phyloP scores from a whole-genome alignment of 306 rosid species.

The Prunus dulcis region DNA sequence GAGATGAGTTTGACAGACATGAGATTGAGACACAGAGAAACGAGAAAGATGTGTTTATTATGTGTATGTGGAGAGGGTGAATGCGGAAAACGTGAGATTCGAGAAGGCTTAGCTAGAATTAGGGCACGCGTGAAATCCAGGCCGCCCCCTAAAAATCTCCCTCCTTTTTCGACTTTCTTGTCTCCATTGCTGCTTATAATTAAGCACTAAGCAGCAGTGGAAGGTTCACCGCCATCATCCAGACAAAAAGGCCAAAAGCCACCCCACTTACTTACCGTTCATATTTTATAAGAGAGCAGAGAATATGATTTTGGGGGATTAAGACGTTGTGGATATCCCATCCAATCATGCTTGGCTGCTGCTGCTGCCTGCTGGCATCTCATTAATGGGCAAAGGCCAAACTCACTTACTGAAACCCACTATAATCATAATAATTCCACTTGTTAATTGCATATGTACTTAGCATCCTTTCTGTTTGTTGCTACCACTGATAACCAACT shows the following conservation, averaged over 20 bases:
- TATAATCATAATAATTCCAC: neutral
- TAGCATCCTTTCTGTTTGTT: too few species aligned
- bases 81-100: slow-evolving; percentile 17
- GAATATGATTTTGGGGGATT: slow-evolving; percentile 9
- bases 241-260: slow-evolving; percentile 21
- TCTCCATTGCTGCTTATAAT: neutral
- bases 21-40: neutral
- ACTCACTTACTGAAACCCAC: neutral
- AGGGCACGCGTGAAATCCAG: slow-evolving; percentile 65
- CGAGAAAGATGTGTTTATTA: slow-evolving; percentile 14
- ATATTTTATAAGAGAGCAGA: neutral
- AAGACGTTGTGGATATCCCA: neutral
- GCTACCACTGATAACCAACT: too few species aligned
- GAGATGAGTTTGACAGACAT: too few species aligned
- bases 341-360: neutral
- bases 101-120: slow-evolving; percentile 28
- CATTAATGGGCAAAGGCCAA: slow-evolving; percentile 3
- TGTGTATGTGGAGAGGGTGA: neutral
- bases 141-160: slow-evolving; percentile 22
- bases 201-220: slow-evolving; percentile 28
- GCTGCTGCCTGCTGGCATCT: neutral
- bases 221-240: slow-evolving; percentile 28
- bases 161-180: slow-evolving; percentile 12
- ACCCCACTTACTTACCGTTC: neutral
- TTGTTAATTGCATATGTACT: too few species aligned